Evolutionary conservation across 495 filamentous ascomycete genomes (phyloP).

Genomic region (Beverwykella pulmonaria): DNA sequence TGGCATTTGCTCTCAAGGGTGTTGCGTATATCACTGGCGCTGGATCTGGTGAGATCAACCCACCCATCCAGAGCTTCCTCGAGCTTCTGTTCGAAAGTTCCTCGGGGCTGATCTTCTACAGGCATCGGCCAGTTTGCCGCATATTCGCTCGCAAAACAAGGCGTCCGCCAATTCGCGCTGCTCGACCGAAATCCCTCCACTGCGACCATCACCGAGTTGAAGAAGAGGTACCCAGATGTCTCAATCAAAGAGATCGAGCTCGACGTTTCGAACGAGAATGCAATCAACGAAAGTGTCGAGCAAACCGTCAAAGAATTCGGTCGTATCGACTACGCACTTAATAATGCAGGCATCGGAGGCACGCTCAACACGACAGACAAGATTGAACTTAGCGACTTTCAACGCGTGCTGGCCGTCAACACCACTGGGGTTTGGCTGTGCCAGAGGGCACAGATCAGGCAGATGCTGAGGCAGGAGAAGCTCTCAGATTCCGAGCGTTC

Average conservation of each 20-base stretch:
- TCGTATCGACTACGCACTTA: conserved; percentile 39
- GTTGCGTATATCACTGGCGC: conserved; percentile 50
- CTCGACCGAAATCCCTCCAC: conserved; percentile 44
- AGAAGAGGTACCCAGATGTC: conserved; percentile 39
- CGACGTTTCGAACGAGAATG: conserved; percentile 41
- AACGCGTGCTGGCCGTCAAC: conserved; percentile 51
- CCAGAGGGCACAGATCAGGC: conserved; percentile 51
- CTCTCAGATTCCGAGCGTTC: conserved; percentile 20
- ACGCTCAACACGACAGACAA: conserved; percentile 41
- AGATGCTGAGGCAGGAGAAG: conserved; percentile 56
- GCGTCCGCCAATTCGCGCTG: conserved; percentile 44
- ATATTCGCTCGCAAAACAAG: conserved; percentile 45
- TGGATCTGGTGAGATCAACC: conserved; percentile 47
- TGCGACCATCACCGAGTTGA: conserved; percentile 37
- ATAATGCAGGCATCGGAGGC: conserved; percentile 43
- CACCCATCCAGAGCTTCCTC: too few species aligned
- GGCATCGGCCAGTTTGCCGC: conserved; percentile 48
- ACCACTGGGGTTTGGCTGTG: conserved; percentile 54
- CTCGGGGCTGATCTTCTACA: conserved; percentile 11
- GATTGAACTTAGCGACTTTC: conserved; percentile 47
- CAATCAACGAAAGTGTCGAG: conserved; percentile 42
- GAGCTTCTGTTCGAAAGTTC: background rate
- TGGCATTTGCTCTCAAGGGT: conserved; percentile 45
- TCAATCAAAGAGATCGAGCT: conserved; percentile 41
- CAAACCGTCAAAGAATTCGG: conserved; percentile 41